These are phyloP conservation scores for Rhipidocladum racemiflorum DNA, from an alignment of 176 grass and related monocot species.

Conservation along the genomic window DNA sequence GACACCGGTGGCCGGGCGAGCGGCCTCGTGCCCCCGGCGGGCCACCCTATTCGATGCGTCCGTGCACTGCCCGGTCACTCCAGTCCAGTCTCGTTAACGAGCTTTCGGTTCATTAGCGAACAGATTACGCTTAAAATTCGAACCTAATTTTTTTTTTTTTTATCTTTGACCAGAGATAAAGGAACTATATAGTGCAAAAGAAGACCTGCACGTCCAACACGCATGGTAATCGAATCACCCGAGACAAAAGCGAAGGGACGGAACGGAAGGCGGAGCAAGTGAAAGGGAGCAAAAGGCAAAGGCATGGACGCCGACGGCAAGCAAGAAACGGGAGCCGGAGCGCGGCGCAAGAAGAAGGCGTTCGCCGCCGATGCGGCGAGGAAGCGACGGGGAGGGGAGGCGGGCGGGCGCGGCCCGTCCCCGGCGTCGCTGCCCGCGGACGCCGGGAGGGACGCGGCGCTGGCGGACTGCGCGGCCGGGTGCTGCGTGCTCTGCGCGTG, in stretches of 20 bases:
- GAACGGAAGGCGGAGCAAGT: background rate
- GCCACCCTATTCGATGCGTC: background rate
- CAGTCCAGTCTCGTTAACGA: background rate
- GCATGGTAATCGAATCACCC: background rate
- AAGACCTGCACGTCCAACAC: background rate
- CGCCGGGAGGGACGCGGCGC: constrained; percentile 6
- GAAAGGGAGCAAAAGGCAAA: background rate
- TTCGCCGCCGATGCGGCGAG: background rate
- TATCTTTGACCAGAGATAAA: background rate
- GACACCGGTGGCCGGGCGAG: background rate
- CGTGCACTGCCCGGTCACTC: background rate
- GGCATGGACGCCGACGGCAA: constrained; percentile 11
- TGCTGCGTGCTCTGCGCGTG: constrained; percentile 73
- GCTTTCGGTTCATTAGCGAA: background rate
- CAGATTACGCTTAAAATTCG: background rate
- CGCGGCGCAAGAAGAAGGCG: background rate
- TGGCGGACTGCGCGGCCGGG: constrained; percentile 57
- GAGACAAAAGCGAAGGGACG: background rate
- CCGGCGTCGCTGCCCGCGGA: constrained; percentile 29
- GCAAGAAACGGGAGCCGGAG: background rate
- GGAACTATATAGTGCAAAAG: background rate
- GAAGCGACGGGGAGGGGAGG: constrained; percentile 21
- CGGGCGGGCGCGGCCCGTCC: background rate
- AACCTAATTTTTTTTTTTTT: background rate
- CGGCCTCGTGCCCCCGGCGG: background rate